phyloP scores from a whole-genome alignment of 129 eudicot species.

The Ambrosia artemisiifolia region DNA sequence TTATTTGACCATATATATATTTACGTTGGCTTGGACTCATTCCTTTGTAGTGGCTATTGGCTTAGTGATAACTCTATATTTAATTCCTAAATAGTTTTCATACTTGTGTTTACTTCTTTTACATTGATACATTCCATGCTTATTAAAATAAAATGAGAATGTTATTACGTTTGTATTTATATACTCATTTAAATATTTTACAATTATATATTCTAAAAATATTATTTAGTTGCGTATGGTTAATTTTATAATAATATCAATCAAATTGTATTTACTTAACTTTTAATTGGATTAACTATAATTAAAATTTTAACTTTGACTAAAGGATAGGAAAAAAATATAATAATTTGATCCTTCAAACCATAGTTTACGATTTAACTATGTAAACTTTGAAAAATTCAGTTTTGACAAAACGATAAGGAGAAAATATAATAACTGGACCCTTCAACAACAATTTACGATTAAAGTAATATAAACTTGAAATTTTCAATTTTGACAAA shows the following conservation, averaged over 20 bases:
- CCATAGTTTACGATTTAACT: background rate
- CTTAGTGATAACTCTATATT: no score
- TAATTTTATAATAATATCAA: background rate
- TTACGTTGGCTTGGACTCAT: background rate
- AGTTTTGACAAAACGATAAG: background rate
- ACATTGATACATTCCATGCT: background rate
- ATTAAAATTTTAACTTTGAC: background rate
- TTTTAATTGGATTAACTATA: background rate
- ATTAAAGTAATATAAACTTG: background rate
- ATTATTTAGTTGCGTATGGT: no score
- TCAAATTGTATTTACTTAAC: background rate
- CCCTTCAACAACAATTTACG: background rate
- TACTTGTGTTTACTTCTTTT: background rate
- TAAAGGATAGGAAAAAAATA: background rate
- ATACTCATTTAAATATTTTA: background rate
- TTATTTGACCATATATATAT: constrained; percentile 12
- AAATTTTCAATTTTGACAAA: background rate
- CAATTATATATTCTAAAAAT: background rate
- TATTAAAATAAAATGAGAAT: background rate
- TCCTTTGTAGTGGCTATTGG: background rate
- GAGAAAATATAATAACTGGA: background rate
- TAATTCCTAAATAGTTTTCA: background rate
- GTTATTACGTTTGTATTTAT: background rate
- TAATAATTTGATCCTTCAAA: constrained; percentile 1
- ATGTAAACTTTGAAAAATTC: background rate